Conservation (phyloP, 2,329 filamentous ascomycete genomes). For the Fusarium albidum region DNA sequence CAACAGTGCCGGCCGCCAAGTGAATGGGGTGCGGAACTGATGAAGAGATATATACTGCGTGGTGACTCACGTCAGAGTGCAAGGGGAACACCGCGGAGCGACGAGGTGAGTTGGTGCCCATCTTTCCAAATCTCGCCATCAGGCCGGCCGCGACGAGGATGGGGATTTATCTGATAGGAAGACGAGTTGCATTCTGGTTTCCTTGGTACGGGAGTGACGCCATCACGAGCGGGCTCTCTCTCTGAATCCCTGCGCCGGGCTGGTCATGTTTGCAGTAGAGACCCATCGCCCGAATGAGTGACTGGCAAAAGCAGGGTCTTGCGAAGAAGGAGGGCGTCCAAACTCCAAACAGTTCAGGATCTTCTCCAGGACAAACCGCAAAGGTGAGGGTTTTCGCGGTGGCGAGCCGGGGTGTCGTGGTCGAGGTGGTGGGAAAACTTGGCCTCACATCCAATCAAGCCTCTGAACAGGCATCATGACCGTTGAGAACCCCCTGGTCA, state of each 20-base stretch:
- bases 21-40: conserved; percentile 37
- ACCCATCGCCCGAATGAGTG: conserved; percentile 8
- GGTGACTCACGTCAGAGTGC: conserved; percentile 37
- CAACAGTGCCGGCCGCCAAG: conserved; percentile 34
- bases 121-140: conserved; percentile 36
- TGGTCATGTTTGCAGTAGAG: conserved; percentile 3
- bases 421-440: conserved; percentile 12
- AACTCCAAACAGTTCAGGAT: conserved; percentile 32
- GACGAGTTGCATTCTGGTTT: conserved; percentile 25
- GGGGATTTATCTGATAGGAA: conserved; percentile 37
- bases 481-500: conserved; percentile 20
- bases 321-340: conserved; percentile 22
- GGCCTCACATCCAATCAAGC: conserved; percentile 33
- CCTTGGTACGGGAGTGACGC: conserved; percentile 34
- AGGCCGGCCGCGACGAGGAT: conserved; percentile 16
- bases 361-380: conserved; percentile 24
- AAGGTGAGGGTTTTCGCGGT: conserved; percentile 26
- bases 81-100: conserved; percentile 41
- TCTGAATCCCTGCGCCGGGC: conserved; percentile 11
- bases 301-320: conserved; percentile 32
- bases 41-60: conserved; percentile 27
- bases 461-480: conserved; percentile 11
- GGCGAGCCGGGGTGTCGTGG: conserved; percentile 21
- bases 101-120: conserved; percentile 37
- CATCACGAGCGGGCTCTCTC: conserved; percentile 33